Conservation (phyloP, 1,284 basidiomycete genomes). For the Melampsora larici-populina region DNA sequence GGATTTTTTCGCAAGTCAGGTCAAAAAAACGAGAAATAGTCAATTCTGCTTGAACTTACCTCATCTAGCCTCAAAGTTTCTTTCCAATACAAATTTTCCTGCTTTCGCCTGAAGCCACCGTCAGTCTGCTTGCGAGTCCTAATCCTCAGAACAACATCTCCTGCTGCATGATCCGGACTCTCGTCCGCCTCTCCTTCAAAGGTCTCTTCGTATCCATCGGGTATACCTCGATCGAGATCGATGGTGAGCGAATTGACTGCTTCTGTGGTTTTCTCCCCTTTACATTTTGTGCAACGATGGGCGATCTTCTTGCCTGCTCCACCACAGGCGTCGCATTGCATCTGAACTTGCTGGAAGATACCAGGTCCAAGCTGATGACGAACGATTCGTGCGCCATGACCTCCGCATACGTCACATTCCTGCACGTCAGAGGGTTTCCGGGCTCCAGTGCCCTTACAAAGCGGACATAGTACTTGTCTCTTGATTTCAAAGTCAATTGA, state of each 20-base stretch:
- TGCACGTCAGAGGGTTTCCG: slow-evolving; percentile 80
- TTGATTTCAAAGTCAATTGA: slow-evolving; percentile 74
- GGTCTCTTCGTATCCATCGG: slow-evolving; percentile 83
- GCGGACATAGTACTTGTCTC: slow-evolving; percentile 82
- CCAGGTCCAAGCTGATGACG: slow-evolving; percentile 87
- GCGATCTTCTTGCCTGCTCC: slow-evolving; percentile 76
- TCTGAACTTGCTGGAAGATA: slow-evolving; percentile 51
- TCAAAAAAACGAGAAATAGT: not conserved
- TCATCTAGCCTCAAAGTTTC: slow-evolving; percentile 85
- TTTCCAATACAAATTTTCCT: slow-evolving; percentile 79
- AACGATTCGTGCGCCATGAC: slow-evolving; percentile 75
- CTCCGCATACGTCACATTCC: slow-evolving; percentile 72
- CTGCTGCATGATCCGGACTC: slow-evolving; percentile 84
- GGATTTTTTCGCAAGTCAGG: not conserved
- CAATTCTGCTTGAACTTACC: slow-evolving; percentile 58
- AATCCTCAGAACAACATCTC: slow-evolving; percentile 80
- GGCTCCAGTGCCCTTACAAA: slow-evolving; percentile 86
- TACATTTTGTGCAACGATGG: slow-evolving; percentile 68
- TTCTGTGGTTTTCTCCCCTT: slow-evolving; percentile 74
- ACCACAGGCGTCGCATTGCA: slow-evolving; percentile 62
- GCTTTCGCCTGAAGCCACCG: slow-evolving; percentile 80
- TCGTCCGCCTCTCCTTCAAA: slow-evolving; percentile 93
- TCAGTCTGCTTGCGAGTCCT: slow-evolving; percentile 64
- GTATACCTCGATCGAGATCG: slow-evolving; percentile 78
- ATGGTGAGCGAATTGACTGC: slow-evolving; percentile 64